Percentiles rank a stretch among this genome's conserved stretches.
Conservation (phyloP, 2,329 filamentous ascomycete genomes). For the Anthostomella pinea region DNA sequence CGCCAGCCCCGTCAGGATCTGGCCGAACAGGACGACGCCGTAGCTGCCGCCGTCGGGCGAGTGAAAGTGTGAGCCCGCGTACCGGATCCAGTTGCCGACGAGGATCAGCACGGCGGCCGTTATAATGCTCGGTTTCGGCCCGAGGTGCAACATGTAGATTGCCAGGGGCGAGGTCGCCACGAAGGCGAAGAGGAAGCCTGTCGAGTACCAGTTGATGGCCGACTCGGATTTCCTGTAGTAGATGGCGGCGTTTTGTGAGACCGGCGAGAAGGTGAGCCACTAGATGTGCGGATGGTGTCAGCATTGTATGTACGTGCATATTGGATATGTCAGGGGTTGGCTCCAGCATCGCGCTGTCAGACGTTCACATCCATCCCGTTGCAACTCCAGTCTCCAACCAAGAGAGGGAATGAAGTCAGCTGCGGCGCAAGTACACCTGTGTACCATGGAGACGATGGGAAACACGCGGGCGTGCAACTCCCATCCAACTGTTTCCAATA, state of each 20-base stretch:
- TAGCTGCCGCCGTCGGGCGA: constrained; percentile 59
- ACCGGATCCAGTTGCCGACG: constrained; percentile 87
- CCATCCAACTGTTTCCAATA: background rate
- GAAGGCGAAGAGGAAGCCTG: constrained; percentile 82
- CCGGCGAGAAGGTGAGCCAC: constrained; percentile 92
- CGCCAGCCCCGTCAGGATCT: constrained; percentile 82
- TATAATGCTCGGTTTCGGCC: constrained; percentile 76
- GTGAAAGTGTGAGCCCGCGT: constrained; percentile 59
- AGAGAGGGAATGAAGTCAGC: too few species aligned
- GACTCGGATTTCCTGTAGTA: constrained; percentile 76
- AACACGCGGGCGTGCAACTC: background rate
- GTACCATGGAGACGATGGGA: too few species aligned
- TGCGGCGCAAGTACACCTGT: too few species aligned
- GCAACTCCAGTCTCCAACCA: background rate
- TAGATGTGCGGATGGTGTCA: constrained; percentile 32
- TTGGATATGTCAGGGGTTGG: too few species aligned
- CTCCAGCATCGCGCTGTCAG: too few species aligned
- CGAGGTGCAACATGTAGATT: constrained; percentile 75
- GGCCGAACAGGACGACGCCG: constrained; percentile 81
- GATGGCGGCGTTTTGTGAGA: constrained; percentile 67
- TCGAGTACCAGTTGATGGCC: constrained; percentile 90
- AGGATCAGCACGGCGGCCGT: constrained; percentile 70
- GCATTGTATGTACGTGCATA: constrained; percentile 1
- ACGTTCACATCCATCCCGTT: background rate
- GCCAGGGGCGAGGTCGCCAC: constrained; percentile 67